Base-by-base conservation (phyloP, 805 yeast genomes). In the Candida adriatica region DNA sequence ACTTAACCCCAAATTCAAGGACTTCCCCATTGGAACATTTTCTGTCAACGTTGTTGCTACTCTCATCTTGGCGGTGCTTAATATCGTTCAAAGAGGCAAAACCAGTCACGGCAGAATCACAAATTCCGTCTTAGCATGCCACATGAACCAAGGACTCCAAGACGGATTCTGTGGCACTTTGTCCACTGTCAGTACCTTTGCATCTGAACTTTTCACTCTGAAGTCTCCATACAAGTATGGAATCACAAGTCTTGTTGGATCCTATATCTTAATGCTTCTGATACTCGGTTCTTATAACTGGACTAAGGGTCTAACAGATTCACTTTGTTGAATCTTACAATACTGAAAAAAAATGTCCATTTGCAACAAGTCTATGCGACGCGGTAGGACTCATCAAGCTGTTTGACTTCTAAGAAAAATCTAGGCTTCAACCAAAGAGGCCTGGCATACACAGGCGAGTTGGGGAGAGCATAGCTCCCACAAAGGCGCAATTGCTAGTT, bases 161-260 rank as follows among this genome's bases (percentile, higher is more conserved):
- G 71, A 73, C 43, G 94, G 94, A 0, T 75, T 71, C 37, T 76
- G 85, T 48, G 94, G 88, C 1, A 67, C 73, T 3, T 54, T 80
- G 30, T 74, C 85, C 24, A 83, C 96, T 0, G 71, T 84, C 24
- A 78, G 90, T 34, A 81, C 95, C 1, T 81, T 86, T 43, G 67
- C 82, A 7, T 75, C 70, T 25, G 96, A 87, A 52, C 53, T 84
- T 23, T 63, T 54, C 34, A 53, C 56, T 4, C 39, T 68, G 28
- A 55, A 50, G 9, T 43, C 62, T 5, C 23, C 48, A 11, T 68
- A 75, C 33, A 36, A 53, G 6, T 87, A 87, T 50, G 79, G 70
- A 6, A 16, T 56, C 1, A 34, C 49, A 0, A 67, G 83, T 11
- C 46, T 84, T 2, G 44, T 55, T 2, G 33, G 59, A 0, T 66